phyloP scores from a whole-genome alignment of 345 rosid genomes.

The Diplotaxis tenuifolia region DNA sequence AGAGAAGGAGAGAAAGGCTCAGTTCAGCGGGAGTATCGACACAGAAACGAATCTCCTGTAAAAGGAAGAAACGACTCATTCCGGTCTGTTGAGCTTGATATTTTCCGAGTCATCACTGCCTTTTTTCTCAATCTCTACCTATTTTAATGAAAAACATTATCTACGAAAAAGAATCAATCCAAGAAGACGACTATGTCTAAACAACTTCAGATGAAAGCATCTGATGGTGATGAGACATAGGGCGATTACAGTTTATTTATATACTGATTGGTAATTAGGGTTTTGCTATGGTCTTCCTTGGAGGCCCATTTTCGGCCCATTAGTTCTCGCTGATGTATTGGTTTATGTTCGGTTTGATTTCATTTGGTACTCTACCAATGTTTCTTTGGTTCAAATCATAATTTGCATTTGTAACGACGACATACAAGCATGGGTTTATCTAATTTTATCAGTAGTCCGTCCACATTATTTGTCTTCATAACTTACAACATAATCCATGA shows the following conservation, averaged over 20 bases:
- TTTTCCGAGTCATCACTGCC: slow-evolving; percentile 71
- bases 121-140: not conserved
- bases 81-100: slow-evolving; percentile 99
- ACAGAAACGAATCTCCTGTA: slow-evolving; percentile 36
- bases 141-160: not conserved
- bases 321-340: not conserved
- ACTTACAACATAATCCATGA: too few relatives aligned
- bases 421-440: too few relatives aligned
- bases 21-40: slow-evolving; percentile 44
- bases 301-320: not conserved
- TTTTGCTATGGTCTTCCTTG: not conserved
- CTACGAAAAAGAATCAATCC: not conserved
- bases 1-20: slow-evolving; percentile 17
- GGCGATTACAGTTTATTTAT: not conserved
- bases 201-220: too few relatives aligned
- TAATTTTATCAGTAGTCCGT: too few relatives aligned
- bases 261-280: not conserved
- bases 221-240: too few relatives aligned
- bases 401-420: too few relatives aligned
- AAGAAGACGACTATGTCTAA: not conserved
- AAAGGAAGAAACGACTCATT: slow-evolving; percentile 55
- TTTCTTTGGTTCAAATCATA: not conserved
- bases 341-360: not conserved
- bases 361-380: not conserved
- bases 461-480: too few relatives aligned